Evolutionary conservation across 1,284 basidiomycete species (phyloP).

Genomic region (Dichomitus squalens): DNA sequence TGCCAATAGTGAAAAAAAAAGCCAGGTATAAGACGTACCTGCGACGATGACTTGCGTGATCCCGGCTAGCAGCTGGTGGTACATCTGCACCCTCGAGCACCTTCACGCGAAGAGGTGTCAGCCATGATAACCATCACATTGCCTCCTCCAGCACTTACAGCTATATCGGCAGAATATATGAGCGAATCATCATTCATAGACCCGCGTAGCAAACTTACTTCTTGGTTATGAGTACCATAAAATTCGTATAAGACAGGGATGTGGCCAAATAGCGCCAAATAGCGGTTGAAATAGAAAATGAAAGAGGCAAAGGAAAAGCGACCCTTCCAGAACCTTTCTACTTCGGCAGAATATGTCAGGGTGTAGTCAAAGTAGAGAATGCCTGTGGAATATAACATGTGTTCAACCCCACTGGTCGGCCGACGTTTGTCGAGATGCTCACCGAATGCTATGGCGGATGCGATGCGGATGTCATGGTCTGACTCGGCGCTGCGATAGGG

Average conservation of each 20-base stretch:
- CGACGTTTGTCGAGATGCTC: neutral
- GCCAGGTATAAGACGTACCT: neutral
- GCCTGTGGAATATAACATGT: neutral
- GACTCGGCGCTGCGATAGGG: neutral
- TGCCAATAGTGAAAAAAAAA: neutral
- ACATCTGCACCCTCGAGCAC: constrained; percentile 1
- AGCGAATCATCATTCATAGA: neutral
- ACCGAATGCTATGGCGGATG: neutral
- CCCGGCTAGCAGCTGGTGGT: constrained; percentile 6
- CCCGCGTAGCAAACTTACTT: neutral
- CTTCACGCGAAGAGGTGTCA: neutral
- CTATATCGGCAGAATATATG: neutral
- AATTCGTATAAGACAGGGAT: constrained; percentile 6
- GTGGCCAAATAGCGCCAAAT: constrained; percentile 5
- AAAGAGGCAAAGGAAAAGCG: neutral
- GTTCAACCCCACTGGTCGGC: too few relatives aligned
- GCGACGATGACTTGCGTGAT: constrained; percentile 3
- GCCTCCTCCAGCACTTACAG: neutral
- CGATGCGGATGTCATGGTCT: neutral
- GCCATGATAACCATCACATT: too few relatives aligned
- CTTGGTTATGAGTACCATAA: neutral
- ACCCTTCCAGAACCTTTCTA: constrained; percentile 14
- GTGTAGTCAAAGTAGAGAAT: constrained; percentile 6
- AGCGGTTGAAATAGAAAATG: constrained; percentile 14
- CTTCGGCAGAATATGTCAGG: constrained; percentile 33